Conservation (phyloP, 352 stramenopile species). For the Globisporangium parvum region DNA sequence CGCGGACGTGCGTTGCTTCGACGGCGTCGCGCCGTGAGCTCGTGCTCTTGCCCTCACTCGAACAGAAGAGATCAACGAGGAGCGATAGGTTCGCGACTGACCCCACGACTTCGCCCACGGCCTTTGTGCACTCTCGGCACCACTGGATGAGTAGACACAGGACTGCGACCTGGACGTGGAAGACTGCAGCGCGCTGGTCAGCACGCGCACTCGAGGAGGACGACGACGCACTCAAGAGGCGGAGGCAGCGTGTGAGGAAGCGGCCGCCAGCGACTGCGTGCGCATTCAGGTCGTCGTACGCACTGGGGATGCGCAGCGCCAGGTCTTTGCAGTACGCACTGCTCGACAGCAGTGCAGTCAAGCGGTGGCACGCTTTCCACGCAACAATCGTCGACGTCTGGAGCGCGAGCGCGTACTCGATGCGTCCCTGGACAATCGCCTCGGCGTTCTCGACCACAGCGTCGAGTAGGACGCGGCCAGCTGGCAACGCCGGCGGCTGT, state of each 20-base stretch:
- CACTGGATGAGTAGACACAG: slow-evolving; percentile 52
- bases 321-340: slow-evolving; percentile 66
- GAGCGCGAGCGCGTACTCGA: slow-evolving; percentile 1
- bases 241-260: slow-evolving; percentile 59
- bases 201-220: not conserved
- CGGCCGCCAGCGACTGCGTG: slow-evolving; percentile 47
- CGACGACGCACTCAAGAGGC: slow-evolving; percentile 19
- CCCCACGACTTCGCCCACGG: slow-evolving; percentile 47
- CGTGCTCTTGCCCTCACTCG: not conserved
- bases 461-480: slow-evolving; percentile 48
- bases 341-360: slow-evolving; percentile 34
- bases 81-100: slow-evolving; percentile 57
- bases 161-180: slow-evolving; percentile 47
- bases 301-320: slow-evolving; percentile 49
- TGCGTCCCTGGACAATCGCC: slow-evolving; percentile 20
- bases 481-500: slow-evolving; percentile 12
- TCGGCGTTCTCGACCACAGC: slow-evolving; percentile 45
- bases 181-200: slow-evolving; percentile 23
- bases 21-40: slow-evolving; percentile 7
- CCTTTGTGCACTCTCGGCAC: slow-evolving; percentile 50
- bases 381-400: not conserved
- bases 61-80: slow-evolving; percentile 29
- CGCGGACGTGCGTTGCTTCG: slow-evolving; percentile 32
- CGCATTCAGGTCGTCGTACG: slow-evolving; percentile 36
- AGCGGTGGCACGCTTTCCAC: slow-evolving; percentile 69